phyloP scores from a whole-genome alignment of 495 filamentous ascomycete genomes.

The Emericellopsis terricola region DNA sequence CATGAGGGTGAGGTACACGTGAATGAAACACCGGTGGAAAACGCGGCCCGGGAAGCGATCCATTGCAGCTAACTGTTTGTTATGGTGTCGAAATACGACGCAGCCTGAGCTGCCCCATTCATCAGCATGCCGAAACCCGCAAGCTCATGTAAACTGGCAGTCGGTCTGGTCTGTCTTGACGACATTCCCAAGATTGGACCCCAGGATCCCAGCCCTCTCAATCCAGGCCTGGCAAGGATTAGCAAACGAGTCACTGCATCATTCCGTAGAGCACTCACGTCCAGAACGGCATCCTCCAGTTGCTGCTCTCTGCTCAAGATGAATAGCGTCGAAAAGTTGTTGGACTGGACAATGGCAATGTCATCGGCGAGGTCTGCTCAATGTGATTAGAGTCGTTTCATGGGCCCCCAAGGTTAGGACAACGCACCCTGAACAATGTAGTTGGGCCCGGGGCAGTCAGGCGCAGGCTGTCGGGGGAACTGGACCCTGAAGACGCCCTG shows the following conservation, averaged over 20 bases:
- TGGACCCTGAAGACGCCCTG: slow-evolving; percentile 7
- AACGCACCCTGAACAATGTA: slow-evolving; percentile 8
- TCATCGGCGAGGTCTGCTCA: slow-evolving; percentile 5
- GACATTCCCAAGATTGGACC: slow-evolving; percentile 5
- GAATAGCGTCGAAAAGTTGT: slow-evolving; percentile 8
- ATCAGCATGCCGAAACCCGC: too few relatives aligned
- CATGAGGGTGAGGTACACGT: too few relatives aligned
- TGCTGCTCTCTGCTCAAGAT: slow-evolving; percentile 7
- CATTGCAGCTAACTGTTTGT: too few relatives aligned
- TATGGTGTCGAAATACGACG: too few relatives aligned
- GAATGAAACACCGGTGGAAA: too few relatives aligned
- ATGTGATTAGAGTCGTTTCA: too few relatives aligned
- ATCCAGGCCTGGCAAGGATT: slow-evolving; percentile 7
- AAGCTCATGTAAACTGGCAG: too few relatives aligned
- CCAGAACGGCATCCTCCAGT: slow-evolving; percentile 4
- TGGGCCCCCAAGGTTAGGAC: too few relatives aligned
- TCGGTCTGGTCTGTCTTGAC: slow-evolving; percentile 8
- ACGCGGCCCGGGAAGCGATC: too few relatives aligned
- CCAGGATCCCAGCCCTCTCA: slow-evolving; percentile 5
- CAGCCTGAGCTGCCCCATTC: too few relatives aligned
- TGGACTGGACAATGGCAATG: slow-evolving; percentile 8
- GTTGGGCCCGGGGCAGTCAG: slow-evolving; percentile 9
- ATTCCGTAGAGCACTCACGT: slow-evolving; percentile 7
- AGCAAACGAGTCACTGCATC: neutral
- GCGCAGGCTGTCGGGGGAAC: slow-evolving; percentile 6